phyloP scores from a whole-genome alignment of 2,329 filamentous ascomycete species.

The Fusarium circinatum region DNA sequence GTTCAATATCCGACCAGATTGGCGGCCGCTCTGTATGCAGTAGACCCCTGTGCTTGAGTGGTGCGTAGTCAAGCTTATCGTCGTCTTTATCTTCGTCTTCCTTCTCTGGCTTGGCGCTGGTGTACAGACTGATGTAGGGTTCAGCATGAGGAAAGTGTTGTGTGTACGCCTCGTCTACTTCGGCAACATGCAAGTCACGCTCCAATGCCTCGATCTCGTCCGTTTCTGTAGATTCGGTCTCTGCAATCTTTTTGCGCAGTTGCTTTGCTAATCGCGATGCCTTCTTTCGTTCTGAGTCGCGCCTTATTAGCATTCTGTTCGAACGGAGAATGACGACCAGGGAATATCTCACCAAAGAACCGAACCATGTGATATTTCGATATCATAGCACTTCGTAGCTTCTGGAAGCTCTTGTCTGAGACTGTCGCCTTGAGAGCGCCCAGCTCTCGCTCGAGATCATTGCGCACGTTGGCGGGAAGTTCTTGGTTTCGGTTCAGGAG shows the following conservation, averaged over 20 bases:
- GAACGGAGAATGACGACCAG: not conserved
- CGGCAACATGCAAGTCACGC: slow-evolving; percentile 70
- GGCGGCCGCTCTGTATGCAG: slow-evolving; percentile 61
- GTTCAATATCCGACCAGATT: slow-evolving; percentile 76
- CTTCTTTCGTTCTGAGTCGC: slow-evolving; percentile 74
- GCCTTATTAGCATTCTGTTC: slow-evolving; percentile 16
- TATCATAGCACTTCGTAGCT: slow-evolving; percentile 75
- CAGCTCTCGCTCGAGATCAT: slow-evolving; percentile 78
- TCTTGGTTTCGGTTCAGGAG: slow-evolving; percentile 69
- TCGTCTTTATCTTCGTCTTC: slow-evolving; percentile 50
- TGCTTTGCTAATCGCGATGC: slow-evolving; percentile 74
- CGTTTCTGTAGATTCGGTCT: slow-evolving; percentile 62
- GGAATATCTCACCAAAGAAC: slow-evolving; percentile 74
- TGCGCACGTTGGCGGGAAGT: slow-evolving; percentile 73
- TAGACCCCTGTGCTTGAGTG: slow-evolving; percentile 55
- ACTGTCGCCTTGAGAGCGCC: slow-evolving; percentile 73
- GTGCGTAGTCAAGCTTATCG: slow-evolving; percentile 37
- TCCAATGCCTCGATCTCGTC: slow-evolving; percentile 64
- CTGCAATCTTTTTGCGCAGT: slow-evolving; percentile 66
- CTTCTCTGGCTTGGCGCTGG: slow-evolving; percentile 49
- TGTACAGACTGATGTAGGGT: slow-evolving; percentile 74
- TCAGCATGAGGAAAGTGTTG: slow-evolving; percentile 77
- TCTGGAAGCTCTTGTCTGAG: slow-evolving; percentile 66
- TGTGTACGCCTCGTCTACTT: slow-evolving; percentile 81
- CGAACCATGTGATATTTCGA: slow-evolving; percentile 84